Base-by-base conservation (phyloP, 2,329 filamentous ascomycete genomes). In the Sclerotinia glacialis region DNA sequence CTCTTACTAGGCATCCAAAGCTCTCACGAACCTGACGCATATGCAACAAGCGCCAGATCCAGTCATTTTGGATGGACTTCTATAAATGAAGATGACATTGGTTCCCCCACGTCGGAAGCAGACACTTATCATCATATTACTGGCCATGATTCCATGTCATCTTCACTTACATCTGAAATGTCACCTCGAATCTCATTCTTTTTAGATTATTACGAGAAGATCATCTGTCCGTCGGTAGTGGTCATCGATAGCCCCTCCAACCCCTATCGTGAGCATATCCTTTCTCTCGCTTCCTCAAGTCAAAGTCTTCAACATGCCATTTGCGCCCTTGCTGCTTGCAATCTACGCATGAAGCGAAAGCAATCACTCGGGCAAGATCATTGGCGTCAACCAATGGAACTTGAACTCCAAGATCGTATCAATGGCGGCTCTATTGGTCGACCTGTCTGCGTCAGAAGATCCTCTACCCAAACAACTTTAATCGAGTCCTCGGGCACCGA, bases 201-300 rank as follows among this genome's bases (percentile, higher is more conserved):
- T 75, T 89, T 97, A 81, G 90, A 96, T 76, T 97, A 97, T 78
- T 97, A 96, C 78, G 89, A 93, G 75, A 93, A 92, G 77, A 91
- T 92, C 75, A 93, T 98, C 80, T 95, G 93, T 71, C 91, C 92
- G 6, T 92, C 92, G 67, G 91, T 97, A 78, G 93, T 97, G 61
- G 91, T 93, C 71, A 93, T 97, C 77, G 94, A 98, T 76, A 89
- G 89, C 14, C 89, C 91, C 1, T 84, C 83, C 69, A 97, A 97
- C 77, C 94, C 94, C 1, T 97, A 94, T 76, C 85, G 93, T 69
- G 87, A 89, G 72, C 90, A 96, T 75, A 87, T 97, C 65, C 83
- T 97, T 67, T 87, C 87, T 65, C 83, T 97, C 61, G 92, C 93
- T 16, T 83, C 87, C 71, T 83, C 85, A 68, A 96, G 91, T 77